Conservation (phyloP, 805 yeast species). For the Barnettozyma californica region DNA sequence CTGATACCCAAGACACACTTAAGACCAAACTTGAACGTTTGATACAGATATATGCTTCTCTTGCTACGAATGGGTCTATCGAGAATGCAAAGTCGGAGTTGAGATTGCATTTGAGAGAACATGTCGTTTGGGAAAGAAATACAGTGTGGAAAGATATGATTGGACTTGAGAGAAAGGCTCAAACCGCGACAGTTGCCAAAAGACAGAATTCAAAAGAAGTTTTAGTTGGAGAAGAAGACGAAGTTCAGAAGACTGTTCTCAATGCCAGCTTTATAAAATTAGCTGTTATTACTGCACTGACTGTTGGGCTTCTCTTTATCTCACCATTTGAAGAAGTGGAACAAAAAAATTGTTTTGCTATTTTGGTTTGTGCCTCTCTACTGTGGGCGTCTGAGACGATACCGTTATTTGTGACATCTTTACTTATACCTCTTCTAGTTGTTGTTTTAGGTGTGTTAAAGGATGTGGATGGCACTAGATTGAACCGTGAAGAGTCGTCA, state of each 20-base stretch:
- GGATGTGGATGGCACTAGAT: slow-evolving; percentile 44
- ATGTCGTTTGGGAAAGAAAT: slow-evolving; percentile 94
- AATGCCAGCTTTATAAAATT: slow-evolving; percentile 39
- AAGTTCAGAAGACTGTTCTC: slow-evolving; percentile 14
- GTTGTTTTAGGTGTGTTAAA: slow-evolving; percentile 68
- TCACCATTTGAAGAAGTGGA: slow-evolving; percentile 53
- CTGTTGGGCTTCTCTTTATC: slow-evolving; percentile 37
- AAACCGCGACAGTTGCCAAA: slow-evolving; percentile 54
- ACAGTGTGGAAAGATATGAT: slow-evolving; percentile 98
- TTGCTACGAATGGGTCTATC: slow-evolving; percentile 37
- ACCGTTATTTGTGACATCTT: slow-evolving; percentile 85
- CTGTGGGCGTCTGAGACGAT: slow-evolving; percentile 95
- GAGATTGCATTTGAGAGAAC: slow-evolving; percentile 68
- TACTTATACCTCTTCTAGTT: slow-evolving; percentile 75
- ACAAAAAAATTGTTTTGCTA: slow-evolving; percentile 79
- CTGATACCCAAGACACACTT: slow-evolving; percentile 41
- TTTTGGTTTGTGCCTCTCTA: slow-evolving; percentile 73
- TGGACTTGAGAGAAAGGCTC: slow-evolving; percentile 80
- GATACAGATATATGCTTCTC: slow-evolving; percentile 49
- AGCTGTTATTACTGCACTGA: slow-evolving; percentile 41
- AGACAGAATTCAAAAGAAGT: slow-evolving; percentile 19
- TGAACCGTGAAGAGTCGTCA: slow-evolving; percentile 66
- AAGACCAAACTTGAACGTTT: slow-evolving; percentile 49
- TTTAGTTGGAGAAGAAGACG: slow-evolving; percentile 26
- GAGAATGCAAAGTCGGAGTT: slow-evolving; percentile 44